Conservation (phyloP, 768 basidiomycete genomes). For the Termitomyces sp. region DNA sequence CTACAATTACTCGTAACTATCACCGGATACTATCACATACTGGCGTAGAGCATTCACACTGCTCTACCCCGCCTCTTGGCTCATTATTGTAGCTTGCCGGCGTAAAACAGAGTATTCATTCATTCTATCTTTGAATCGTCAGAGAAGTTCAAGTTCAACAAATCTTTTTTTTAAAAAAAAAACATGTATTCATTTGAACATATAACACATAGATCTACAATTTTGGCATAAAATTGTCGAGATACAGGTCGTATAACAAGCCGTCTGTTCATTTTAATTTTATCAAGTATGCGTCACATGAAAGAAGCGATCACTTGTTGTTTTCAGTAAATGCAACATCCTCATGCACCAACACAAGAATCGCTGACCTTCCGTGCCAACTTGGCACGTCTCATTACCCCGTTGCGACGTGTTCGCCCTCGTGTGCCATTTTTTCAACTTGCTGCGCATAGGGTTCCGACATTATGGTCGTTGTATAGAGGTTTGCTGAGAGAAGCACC, state of each 20-base stretch:
- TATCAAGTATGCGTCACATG: neutral
- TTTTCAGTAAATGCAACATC: conserved; percentile 5
- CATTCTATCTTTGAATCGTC: too few species aligned
- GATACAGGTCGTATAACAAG: neutral
- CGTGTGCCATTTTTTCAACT: conserved; percentile 64
- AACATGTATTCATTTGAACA: too few species aligned
- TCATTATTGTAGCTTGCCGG: too few species aligned
- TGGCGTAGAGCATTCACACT: too few species aligned
- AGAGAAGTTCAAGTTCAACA: too few species aligned
- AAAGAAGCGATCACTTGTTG: neutral
- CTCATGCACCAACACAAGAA: conserved; percentile 14
- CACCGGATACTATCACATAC: too few species aligned
- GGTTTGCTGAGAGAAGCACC: conserved; percentile 55
- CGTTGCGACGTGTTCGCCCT: conserved; percentile 54
- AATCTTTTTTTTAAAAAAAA: too few species aligned
- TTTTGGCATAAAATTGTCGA: too few species aligned
- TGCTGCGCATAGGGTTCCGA: conserved; percentile 68
- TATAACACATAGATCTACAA: too few species aligned
- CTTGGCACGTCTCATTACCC: conserved; percentile 46
- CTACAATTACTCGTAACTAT: too few species aligned
- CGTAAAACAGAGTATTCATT: too few species aligned
- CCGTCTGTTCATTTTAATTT: neutral
- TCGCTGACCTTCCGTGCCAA: conserved; percentile 47
- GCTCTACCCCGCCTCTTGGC: too few species aligned
- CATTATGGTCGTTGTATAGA: conserved; percentile 72